Evolutionary conservation across 2,329 filamentous ascomycete genomes (phyloP).

Genomic region (Diplodia intermedia): DNA sequence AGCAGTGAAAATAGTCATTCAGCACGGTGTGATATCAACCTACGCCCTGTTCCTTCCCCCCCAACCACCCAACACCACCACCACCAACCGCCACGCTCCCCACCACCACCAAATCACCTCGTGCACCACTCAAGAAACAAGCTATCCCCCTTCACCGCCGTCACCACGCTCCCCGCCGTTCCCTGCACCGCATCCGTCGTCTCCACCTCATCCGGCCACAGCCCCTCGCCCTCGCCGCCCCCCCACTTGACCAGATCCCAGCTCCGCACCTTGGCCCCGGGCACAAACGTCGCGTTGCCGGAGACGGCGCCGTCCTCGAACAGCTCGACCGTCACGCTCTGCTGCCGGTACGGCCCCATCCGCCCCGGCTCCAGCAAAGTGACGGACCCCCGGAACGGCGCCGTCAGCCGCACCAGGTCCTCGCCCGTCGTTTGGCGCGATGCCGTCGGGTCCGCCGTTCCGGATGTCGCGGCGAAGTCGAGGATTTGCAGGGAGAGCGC

Average conservation of each 20-base stretch:
- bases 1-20: not conserved
- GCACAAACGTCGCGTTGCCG: constrained; percentile 15
- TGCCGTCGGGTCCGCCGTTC: not conserved
- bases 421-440: not conserved
- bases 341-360: constrained; percentile 12
- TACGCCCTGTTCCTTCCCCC: not conserved
- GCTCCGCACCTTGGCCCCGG: constrained; percentile 1
- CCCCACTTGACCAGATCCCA: constrained; percentile 3
- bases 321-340: not conserved
- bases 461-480: not conserved
- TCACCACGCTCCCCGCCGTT: not conserved
- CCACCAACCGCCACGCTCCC: not conserved
- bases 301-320: not conserved
- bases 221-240: not conserved
- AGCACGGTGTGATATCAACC: not conserved
- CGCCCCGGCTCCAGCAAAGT: not conserved
- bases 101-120: not conserved
- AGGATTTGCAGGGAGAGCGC: constrained; percentile 2
- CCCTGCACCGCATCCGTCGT: not conserved
- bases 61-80: too few relatives aligned
- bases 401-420: not conserved
- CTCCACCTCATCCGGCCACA: not conserved
- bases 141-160: not conserved
- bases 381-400: constrained; percentile 4
- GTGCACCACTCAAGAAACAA: constrained; percentile 3